Evolutionary conservation across 176 grass and related monocot genomes (phyloP).

Genomic region (Rhipidocladum racemiflorum): DNA sequence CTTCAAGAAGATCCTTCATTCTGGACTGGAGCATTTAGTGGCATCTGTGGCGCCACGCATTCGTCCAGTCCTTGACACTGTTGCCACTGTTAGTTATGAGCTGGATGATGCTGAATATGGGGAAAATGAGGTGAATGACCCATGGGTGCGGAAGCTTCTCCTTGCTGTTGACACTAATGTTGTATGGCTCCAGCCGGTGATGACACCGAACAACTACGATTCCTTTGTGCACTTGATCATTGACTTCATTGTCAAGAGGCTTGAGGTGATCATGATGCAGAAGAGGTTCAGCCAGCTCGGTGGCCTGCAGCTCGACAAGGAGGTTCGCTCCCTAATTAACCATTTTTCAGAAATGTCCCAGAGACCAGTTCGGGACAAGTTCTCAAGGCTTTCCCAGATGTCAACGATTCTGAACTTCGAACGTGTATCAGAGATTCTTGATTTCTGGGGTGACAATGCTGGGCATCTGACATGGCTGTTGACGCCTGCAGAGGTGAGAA

Average conservation of each 20-base stretch:
- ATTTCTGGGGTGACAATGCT: conserved; percentile 97
- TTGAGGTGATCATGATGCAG: conserved; percentile 99
- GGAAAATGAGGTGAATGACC: conserved; percentile 89
- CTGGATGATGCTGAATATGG: conserved; percentile 75
- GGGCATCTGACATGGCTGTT: conserved; percentile 93
- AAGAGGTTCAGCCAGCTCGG: conserved; percentile 94
- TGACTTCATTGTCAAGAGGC: conserved; percentile 89
- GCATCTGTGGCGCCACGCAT: conserved; percentile 66
- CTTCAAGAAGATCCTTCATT: conserved; percentile 74
- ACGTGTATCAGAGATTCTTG: conserved; percentile 86
- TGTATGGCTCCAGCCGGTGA: conserved; percentile 71
- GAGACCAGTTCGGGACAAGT: conserved; percentile 84
- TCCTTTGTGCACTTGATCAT: conserved; percentile 78
- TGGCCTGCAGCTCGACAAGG: conserved; percentile 87
- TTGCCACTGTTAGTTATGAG: conserved; percentile 85
- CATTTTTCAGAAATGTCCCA: conserved; percentile 95
- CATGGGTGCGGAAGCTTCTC: conserved; percentile 92
- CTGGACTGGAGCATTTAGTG: conserved; percentile 80
- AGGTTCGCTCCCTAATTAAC: conserved; percentile 80
- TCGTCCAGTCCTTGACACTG: conserved; percentile 74
- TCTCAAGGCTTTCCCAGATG: conserved; percentile 87
- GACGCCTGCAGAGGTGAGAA: conserved; percentile 84
- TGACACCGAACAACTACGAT: conserved; percentile 92
- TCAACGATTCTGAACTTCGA: conserved; percentile 94
- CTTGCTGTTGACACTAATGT: conserved; percentile 70